Percentiles rank a stretch among this genome's conserved stretches.
phyloP scores from a whole-genome alignment of 169 alveolate genomes.

The Eimeria acervulina region DNA sequence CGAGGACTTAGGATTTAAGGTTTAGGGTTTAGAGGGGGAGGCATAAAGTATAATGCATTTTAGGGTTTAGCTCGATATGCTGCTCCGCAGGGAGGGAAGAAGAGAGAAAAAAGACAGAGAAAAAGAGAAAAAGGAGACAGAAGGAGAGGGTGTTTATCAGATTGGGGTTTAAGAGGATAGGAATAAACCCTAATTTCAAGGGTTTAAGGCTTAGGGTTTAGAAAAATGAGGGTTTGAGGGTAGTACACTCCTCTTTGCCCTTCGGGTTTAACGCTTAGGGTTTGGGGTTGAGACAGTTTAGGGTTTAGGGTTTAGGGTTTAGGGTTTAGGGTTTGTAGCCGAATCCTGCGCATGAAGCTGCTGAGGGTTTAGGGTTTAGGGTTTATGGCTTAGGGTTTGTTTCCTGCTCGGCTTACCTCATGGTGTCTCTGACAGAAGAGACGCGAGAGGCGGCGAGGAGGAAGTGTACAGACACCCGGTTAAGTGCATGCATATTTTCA shows the following conservation, averaged over 20 bases:
- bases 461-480: slow-evolving; percentile 23
- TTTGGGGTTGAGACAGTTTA: not conserved
- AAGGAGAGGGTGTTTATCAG: no score
- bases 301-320: slow-evolving; percentile 45
- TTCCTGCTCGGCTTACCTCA: not conserved
- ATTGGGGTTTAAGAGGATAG: no score
- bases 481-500: slow-evolving; percentile 48
- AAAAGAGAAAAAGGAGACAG: not conserved
- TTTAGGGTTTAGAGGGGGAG: no score
- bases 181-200: no score
- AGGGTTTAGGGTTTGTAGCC: slow-evolving; percentile 35
- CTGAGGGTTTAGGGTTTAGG: slow-evolving; percentile 47
- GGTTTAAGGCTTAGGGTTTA: no score
- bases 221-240: no score
- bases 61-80: slow-evolving; percentile 6
- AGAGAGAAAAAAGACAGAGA: not conserved
- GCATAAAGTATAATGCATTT: no score
- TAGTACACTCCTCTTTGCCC: no score
- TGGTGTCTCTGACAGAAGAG: not conserved
- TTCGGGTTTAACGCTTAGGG: slow-evolving; percentile 28
- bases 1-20: slow-evolving; percentile 14
- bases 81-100: no score
- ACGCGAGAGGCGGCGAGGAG: slow-evolving; percentile 41
- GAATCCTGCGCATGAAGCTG: no score
- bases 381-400: slow-evolving; percentile 30